These are phyloP conservation scores for Odontarrhena argentea DNA, from an alignment of 345 rosid genomes.

Conservation along the genomic window DNA sequence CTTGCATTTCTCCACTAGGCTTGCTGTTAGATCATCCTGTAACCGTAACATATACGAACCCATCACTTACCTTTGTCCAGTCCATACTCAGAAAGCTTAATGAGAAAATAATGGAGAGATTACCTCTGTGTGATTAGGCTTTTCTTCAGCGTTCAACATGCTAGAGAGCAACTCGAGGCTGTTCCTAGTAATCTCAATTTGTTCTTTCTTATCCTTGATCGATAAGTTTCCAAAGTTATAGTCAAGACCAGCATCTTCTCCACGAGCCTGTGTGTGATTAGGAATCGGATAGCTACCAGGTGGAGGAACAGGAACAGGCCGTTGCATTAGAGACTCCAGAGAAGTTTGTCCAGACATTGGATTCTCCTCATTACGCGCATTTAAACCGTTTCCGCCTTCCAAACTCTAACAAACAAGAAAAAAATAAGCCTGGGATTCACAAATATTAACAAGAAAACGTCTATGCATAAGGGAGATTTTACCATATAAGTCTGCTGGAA, in stretches of 20 bases:
- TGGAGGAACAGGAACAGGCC: conserved; percentile 59
- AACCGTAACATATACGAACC: conserved; percentile 23
- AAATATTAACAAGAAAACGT: background rate
- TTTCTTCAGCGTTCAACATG: conserved; percentile 59
- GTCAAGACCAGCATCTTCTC: conserved; percentile 37
- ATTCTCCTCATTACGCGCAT: conserved; percentile 42
- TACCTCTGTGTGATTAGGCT: conserved; percentile 60
- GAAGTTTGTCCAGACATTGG: conserved; percentile 39
- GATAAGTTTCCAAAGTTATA: conserved; percentile 51
- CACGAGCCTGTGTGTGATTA: conserved; percentile 39
- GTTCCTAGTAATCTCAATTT: conserved; percentile 62
- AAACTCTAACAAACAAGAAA: conserved; percentile 46
- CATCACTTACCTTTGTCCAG: background rate
- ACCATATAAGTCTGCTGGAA: conserved; percentile 79
- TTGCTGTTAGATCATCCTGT: conserved; percentile 69
- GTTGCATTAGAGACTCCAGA: conserved; percentile 58
- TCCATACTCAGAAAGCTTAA: background rate
- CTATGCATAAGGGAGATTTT: background rate
- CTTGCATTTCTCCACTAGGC: conserved; percentile 80
- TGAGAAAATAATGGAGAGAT: background rate
- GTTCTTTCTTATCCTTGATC: conserved; percentile 60
- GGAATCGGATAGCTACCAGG: conserved; percentile 58
- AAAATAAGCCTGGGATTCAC: background rate
- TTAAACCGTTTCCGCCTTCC: conserved; percentile 46
- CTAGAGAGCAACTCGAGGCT: conserved; percentile 80